A percentile compares a stretch with the other conserved stretches of the same genome.
phyloP scores from a whole-genome alignment of 2,329 filamentous ascomycete genomes.

The Bisporella sp. region DNA sequence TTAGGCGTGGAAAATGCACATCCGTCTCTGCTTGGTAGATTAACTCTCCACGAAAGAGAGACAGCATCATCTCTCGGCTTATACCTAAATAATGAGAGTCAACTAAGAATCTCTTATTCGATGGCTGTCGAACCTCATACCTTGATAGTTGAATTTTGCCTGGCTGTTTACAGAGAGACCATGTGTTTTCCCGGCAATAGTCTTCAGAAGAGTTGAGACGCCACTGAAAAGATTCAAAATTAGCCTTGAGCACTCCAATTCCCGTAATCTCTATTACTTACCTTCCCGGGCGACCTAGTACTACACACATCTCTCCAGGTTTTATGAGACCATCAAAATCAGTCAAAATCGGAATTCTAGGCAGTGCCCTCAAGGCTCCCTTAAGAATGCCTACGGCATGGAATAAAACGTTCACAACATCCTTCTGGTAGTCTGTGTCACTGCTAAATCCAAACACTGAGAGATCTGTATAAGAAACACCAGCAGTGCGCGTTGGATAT shows the following conservation, averaged over 20 bases:
- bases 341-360: conserved; percentile 40
- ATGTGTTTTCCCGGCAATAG: conserved; percentile 43
- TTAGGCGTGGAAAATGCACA: conserved; percentile 67
- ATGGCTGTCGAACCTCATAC: conserved; percentile 18
- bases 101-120: too few relatives aligned
- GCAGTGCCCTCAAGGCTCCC: not conserved
- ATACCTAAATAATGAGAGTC: conserved; percentile 15
- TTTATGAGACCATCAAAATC: conserved; percentile 55
- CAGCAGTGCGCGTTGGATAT: conserved; percentile 50
- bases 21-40: conserved; percentile 71
- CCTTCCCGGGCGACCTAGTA: conserved; percentile 53
- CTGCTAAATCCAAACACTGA: conserved; percentile 64
- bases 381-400: not conserved
- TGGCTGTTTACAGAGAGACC: conserved; percentile 43
- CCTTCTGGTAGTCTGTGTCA: conserved; percentile 53
- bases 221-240: conserved; percentile 28
- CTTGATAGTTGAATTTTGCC: conserved; percentile 53
- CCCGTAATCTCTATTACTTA: not conserved
- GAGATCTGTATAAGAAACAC: conserved; percentile 60
- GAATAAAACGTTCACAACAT: not conserved
- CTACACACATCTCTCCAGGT: conserved; percentile 57
- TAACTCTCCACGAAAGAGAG: conserved; percentile 47
- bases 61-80: conserved; percentile 37
- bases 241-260: not conserved
- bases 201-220: conserved; percentile 55